Base-by-base conservation (phyloP, 2,329 filamentous ascomycete genomes). In the Cercospora sojina region DNA sequence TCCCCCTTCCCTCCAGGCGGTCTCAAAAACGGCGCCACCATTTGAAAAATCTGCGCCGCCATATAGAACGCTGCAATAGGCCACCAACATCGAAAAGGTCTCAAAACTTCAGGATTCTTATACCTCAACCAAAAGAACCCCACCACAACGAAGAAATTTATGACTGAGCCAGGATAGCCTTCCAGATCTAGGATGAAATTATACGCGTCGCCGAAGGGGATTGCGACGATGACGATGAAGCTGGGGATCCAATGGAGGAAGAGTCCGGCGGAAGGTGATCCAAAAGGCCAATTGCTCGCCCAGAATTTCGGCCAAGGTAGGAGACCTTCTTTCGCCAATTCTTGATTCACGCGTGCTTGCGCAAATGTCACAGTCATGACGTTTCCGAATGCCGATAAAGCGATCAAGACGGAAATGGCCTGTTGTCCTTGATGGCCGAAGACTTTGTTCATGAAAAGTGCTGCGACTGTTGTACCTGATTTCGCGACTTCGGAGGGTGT, bases 171-270 rank as follows among this genome's bases (percentile, higher is more conserved):
- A 0, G 88, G 86, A 69, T 91, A 91, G 0, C 87, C 88, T 72
- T 91, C 89, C 0, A 91, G 85, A 53, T 91, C 88, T 0, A 91
- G 79, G 32, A 92, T 79, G 70, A 89, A 89, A 66, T 86, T 84
- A 74, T 89, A 90, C 0, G 87, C 88, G 72, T 90, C 87, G 0
- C 87, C 87, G 1, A 85, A 84, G 0, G 87, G 86, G 0, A 86
- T 83, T 0, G 84, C 86, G 0, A 86, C 73, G 29, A 88, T 88
- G 84, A 89, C 87, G 53, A 89, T 70, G 2, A 86, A 74, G 0
- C 86, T 88, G 62, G 87, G 75, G 0, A 72, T 72, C 84, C 85
- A 89, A 73, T 87, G 86, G 3, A 69, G 23, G 65, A 88, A 87
- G 0, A 87, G 86, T 0, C 86, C 87, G 0, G 88, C 71, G 16